A percentile compares a stretch with the other conserved stretches of the same genome.
phyloP scores from a whole-genome alignment of 495 filamentous ascomycete genomes.

The Talaromyces trachyspermus region DNA sequence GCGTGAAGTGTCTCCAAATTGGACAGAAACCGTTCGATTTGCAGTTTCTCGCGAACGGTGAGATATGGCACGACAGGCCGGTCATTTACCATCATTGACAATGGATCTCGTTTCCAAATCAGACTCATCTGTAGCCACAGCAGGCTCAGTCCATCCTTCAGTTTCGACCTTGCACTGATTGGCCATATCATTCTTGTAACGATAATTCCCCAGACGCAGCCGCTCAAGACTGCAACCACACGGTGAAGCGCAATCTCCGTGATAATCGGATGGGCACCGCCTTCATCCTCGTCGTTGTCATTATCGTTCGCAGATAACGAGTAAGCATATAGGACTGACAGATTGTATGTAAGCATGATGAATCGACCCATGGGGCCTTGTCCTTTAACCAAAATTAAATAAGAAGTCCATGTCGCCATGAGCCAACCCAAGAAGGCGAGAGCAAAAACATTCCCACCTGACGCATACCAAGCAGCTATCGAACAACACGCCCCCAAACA shows the following conservation, averaged over 20 bases:
- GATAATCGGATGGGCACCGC: conserved; percentile 76
- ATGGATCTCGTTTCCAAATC: conserved; percentile 92
- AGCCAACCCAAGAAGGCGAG: conserved; percentile 74
- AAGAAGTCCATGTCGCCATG: conserved; percentile 75
- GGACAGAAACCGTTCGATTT: conserved; percentile 52
- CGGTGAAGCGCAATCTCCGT: conserved; percentile 85
- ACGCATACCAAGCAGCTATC: conserved; percentile 66
- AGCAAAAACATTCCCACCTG: conserved; percentile 60
- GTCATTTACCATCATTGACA: conserved; percentile 59
- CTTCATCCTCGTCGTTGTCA: conserved; percentile 67
- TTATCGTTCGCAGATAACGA: conserved; percentile 71
- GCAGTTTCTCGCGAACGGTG: conserved; percentile 71
- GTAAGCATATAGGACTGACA: conserved; percentile 93
- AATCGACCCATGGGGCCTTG: conserved; percentile 90
- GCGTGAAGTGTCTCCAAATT: conserved; percentile 63
- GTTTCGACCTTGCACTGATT: conserved; percentile 75
- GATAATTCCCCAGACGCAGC: conserved; percentile 87
- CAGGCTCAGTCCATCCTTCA: conserved; percentile 77
- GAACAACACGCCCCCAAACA: conserved; percentile 71
- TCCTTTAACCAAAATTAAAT: conserved; percentile 74
- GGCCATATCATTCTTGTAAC: conserved; percentile 90
- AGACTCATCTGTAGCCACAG: conserved; percentile 92
- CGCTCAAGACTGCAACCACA: conserved; percentile 77
- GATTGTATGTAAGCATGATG: conserved; percentile 89
- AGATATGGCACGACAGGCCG: conserved; percentile 59